These are phyloP conservation scores for Breviolum minutum DNA, from an alignment of 73 alveolate genomes.

Conservation along the genomic window DNA sequence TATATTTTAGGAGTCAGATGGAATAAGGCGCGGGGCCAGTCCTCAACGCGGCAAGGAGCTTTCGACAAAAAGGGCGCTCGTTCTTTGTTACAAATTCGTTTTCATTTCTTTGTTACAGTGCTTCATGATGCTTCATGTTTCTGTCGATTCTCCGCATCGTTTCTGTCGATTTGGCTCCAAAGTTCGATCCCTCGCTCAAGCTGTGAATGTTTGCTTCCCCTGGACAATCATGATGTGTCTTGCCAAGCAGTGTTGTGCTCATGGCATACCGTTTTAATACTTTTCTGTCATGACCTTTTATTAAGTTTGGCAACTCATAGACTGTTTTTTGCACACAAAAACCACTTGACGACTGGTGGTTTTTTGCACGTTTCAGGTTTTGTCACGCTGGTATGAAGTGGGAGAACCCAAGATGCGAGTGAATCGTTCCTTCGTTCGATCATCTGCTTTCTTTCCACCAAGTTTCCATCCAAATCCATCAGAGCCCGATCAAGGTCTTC, in stretches of 20 bases:
- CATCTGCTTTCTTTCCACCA: too few relatives aligned
- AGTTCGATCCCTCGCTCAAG: slow-evolving; percentile 60
- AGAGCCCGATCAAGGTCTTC: slow-evolving; percentile 29
- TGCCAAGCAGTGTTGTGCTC: neutral
- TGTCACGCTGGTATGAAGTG: neutral
- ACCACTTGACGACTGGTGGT: neutral
- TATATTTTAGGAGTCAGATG: neutral
- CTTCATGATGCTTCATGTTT: too few relatives aligned
- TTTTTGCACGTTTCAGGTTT: neutral
- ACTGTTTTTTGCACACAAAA: too few relatives aligned
- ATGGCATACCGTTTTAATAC: too few relatives aligned
- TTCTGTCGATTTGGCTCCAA: neutral
- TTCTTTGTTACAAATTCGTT: neutral
- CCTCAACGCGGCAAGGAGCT: neutral
- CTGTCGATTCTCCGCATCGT: neutral
- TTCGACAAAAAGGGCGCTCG: neutral
- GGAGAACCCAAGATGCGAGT: neutral
- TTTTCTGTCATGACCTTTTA: neutral
- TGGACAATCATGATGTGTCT: slow-evolving; percentile 12
- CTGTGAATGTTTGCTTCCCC: slow-evolving; percentile 36
- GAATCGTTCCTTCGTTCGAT: too few relatives aligned
- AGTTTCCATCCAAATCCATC: too few relatives aligned
- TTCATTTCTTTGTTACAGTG: neutral
- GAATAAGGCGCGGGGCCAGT: slow-evolving; percentile 13
- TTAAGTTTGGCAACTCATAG: too few relatives aligned